Base-by-base conservation (phyloP, 306 rosid genomes). In the Ziziphus jujuba region DNA sequence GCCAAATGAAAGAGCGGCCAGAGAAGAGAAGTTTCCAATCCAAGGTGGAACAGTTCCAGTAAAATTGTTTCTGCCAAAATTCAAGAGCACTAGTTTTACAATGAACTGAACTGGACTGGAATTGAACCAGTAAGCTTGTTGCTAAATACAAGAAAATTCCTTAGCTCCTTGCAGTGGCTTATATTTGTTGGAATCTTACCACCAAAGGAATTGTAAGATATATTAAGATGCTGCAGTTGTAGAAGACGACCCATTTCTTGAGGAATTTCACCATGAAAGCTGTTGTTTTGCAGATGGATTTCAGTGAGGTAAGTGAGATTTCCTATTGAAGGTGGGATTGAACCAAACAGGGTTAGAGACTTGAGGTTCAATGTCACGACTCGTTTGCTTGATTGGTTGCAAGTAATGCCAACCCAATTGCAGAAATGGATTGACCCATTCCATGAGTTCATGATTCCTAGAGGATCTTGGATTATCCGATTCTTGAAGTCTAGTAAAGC, bases 151-250 rank as follows among this genome's bases (percentile, higher is more conserved):
- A 5, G 0, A 21, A 76, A 17, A 21, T 2, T 17, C 43, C 45
- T 52, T 5, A 75, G 71, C 34, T 75, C 50, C 49, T 54, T 69
- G 55, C 84, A 83, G 1, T 45, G 57, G 67, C 66, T 75, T 9
- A 78, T 67, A 80, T 83, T 83, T 43, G 66, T 21, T 67, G 84
- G 81, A 67, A 86, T 71, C 6, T n/a, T 64, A 9, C 88, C 82
- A 11, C 63, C 20, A 24, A 80, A 78, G 47, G 68, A 31, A 54
- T 83, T 86, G 3, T 0, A 15, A 48, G 31, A 23, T 17, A 84
- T 44, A 69, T 56, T 71, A 24, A 88, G 72, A 23, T 59, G 34
- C 17, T 44, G 62, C 44, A 80, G 13, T 2, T n/a, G 20, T 2
- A 15, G 8, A 10, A 84, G 38, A 28, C 9, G 59, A 21, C 85